These are phyloP conservation scores for Citrus cavaleriei DNA, from an alignment of 345 rosid species.

Conservation along the genomic window DNA sequence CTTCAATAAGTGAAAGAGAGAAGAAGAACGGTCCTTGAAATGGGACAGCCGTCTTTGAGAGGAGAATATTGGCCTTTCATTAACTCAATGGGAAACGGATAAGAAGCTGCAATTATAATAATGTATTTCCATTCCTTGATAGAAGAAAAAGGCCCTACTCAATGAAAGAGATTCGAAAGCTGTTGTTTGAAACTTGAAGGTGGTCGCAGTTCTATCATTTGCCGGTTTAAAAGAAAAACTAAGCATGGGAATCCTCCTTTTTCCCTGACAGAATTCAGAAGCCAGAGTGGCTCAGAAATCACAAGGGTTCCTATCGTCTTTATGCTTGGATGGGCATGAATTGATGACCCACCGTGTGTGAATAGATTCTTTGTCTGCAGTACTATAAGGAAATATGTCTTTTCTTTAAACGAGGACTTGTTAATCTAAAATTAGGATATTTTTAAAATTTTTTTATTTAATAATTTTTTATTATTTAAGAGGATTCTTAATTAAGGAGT, in stretches of 20 bases:
- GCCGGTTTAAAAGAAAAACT: slow-evolving; percentile 10
- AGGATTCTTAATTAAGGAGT: no score
- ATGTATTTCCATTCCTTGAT: background rate
- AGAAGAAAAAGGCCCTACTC: background rate
- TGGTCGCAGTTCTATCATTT: background rate
- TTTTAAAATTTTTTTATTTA: no score
- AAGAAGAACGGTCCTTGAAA: background rate
- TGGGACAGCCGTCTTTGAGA: background rate
- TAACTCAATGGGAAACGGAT: slow-evolving; percentile 12
- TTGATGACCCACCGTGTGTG: background rate
- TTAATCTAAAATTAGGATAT: no score
- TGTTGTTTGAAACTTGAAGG: background rate
- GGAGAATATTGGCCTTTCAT: background rate
- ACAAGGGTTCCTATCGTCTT: slow-evolving; percentile 5
- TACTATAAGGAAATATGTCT: no score
- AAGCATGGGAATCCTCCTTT: slow-evolving; percentile 8
- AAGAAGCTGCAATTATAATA: slow-evolving; percentile 9
- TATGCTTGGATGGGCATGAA: slow-evolving; percentile 12
- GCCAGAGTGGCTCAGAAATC: slow-evolving; percentile 10
- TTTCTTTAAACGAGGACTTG: no score
- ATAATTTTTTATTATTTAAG: no score
- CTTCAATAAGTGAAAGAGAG: background rate
- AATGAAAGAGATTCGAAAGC: slow-evolving; percentile 4
- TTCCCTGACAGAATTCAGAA: slow-evolving; percentile 10
- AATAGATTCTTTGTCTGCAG: slow-evolving; percentile 9